Evolutionary conservation across 2,329 filamentous ascomycete species (phyloP).

Genomic region (Chaetomium strumarium): DNA sequence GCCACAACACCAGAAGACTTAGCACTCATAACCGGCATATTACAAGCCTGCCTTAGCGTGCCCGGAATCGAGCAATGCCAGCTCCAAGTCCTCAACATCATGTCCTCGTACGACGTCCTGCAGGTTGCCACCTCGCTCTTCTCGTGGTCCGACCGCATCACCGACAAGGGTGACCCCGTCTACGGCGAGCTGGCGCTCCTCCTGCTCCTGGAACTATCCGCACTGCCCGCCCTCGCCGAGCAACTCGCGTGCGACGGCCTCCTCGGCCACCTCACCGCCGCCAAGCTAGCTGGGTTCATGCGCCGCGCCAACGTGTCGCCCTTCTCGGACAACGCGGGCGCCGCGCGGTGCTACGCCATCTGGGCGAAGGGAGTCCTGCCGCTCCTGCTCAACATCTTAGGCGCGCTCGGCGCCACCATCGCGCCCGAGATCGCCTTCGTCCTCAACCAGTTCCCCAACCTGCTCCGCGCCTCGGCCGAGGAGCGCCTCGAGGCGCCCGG

Average conservation of each 20-base stretch:
- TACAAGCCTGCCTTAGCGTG: conserved; percentile 77
- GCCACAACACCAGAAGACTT: conserved; percentile 72
- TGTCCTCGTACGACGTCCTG: conserved; percentile 65
- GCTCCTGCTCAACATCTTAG: conserved; percentile 80
- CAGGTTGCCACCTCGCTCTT: conserved; percentile 82
- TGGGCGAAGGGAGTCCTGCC: conserved; percentile 88
- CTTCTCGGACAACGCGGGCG: conserved; percentile 64
- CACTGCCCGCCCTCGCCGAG: conserved; percentile 74
- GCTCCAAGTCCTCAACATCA: conserved; percentile 62
- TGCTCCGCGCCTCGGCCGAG: conserved; percentile 66
- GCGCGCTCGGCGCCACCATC: conserved; percentile 72
- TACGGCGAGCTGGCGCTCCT: conserved; percentile 90
- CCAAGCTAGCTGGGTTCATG: conserved; percentile 73
- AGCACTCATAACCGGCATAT: conserved; percentile 76
- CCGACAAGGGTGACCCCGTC: conserved; percentile 72
- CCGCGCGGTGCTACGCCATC: conserved; percentile 74
- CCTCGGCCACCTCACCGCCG: conserved; percentile 70
- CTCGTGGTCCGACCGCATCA: conserved; percentile 85
- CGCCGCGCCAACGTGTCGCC: conserved; percentile 67
- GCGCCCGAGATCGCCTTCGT: conserved; percentile 82
- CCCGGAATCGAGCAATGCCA: conserved; percentile 69
- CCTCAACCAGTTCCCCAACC: conserved; percentile 79
- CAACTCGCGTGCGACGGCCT: conserved; percentile 84
- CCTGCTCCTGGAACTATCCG: conserved; percentile 83
- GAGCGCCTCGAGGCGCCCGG: conserved; percentile 62